These are phyloP conservation scores for Blastosporella zonata DNA, from an alignment of 1,284 basidiomycete species.

Conservation along the genomic window DNA sequence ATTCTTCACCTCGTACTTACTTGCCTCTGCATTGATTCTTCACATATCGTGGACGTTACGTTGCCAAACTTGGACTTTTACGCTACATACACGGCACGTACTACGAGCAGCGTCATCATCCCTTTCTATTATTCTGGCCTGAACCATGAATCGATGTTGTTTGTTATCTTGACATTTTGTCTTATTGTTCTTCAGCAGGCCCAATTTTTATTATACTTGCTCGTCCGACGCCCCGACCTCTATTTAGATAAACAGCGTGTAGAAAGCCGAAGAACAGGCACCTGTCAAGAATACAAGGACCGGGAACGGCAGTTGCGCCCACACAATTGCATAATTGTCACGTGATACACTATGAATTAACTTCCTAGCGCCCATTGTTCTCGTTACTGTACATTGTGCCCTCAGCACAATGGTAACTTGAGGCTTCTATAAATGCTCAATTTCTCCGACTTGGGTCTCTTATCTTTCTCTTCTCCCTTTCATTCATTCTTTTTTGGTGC, in stretches of 20 bases:
- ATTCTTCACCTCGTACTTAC: background rate
- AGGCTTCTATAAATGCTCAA: constrained; percentile 14
- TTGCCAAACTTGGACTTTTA: background rate
- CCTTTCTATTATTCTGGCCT: background rate
- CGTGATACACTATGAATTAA: background rate
- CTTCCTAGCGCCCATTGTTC: constrained; percentile 18
- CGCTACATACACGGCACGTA: background rate
- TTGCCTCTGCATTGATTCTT: background rate
- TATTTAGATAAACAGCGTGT: background rate
- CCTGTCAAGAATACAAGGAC: constrained; percentile 1
- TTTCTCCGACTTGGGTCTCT: constrained; percentile 4
- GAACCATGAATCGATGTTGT: background rate
- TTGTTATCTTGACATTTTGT: background rate
- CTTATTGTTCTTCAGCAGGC: constrained; percentile 3
- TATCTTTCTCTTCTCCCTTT: constrained; percentile 11
- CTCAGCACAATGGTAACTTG: constrained; percentile 15
- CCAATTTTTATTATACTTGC: constrained; percentile 2
- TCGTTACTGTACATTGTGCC: constrained; percentile 17
- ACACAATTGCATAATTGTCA: constrained; percentile 6
- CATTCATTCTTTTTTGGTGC: constrained; percentile 20
- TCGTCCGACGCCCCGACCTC: background rate
- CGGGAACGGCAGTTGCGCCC: constrained; percentile 9
- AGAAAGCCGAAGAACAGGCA: constrained; percentile 3
- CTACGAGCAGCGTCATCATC: background rate
- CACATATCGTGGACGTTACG: background rate